Conservation (phyloP, 495 filamentous ascomycete genomes). For the Penicillium alfredii region DNA sequence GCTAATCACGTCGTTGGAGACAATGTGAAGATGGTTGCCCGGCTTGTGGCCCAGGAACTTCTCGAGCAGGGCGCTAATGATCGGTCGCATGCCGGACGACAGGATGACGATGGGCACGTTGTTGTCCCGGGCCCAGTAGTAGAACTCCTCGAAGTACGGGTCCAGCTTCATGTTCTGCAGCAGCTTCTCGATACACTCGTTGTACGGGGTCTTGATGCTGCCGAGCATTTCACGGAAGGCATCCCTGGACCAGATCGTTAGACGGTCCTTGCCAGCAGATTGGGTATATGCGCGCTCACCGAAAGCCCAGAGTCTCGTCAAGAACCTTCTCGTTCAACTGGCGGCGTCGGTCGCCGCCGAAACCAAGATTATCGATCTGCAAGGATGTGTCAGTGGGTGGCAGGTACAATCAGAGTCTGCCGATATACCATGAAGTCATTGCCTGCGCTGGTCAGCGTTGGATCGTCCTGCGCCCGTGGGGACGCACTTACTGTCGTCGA, state of each 20-base stretch:
- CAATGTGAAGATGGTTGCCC: conserved; percentile 66
- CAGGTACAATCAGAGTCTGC: background rate
- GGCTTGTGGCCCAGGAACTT: conserved; percentile 67
- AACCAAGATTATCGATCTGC: conserved; percentile 87
- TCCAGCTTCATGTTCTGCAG: conserved; percentile 82
- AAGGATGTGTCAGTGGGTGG: conserved; percentile 9
- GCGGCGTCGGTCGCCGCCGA: conserved; percentile 57
- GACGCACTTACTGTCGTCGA: conserved; percentile 62
- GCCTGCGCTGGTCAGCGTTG: conserved; percentile 42
- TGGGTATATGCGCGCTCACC: conserved; percentile 36
- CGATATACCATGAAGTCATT: conserved; percentile 75
- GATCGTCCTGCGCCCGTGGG: background rate
- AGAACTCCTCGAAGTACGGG: conserved; percentile 79
- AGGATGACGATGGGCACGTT: conserved; percentile 90
- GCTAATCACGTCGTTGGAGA: conserved; percentile 72
- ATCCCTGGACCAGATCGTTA: conserved; percentile 42
- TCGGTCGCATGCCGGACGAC: conserved; percentile 84
- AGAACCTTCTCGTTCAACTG: conserved; percentile 68
- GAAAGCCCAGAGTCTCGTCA: conserved; percentile 59
- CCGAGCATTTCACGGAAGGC: conserved; percentile 85
- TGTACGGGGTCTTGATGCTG: conserved; percentile 68
- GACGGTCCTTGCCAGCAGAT: background rate
- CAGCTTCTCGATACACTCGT: conserved; percentile 69
- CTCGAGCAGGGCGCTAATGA: conserved; percentile 77
- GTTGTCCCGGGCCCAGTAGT: conserved; percentile 67